These are phyloP conservation scores for Trichophyton equinum DNA, from an alignment of 2,329 filamentous ascomycete genomes.

Conservation along the genomic window DNA sequence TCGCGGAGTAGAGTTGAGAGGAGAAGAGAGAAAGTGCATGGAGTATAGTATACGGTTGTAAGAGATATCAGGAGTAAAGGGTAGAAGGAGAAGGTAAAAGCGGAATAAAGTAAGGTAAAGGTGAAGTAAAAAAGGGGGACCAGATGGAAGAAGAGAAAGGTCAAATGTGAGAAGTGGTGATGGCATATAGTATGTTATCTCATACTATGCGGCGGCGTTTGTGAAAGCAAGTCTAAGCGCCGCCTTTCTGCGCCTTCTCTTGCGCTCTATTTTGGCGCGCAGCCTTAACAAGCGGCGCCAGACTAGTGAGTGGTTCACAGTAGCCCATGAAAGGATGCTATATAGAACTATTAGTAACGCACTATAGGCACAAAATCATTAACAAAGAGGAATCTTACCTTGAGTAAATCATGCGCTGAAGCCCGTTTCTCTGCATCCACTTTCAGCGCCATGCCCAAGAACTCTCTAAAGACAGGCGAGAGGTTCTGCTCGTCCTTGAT, in stretches of 20 bases:
- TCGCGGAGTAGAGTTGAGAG: neutral
- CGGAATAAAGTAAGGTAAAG: too few species aligned
- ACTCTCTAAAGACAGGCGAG: constrained; percentile 74
- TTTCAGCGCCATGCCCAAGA: constrained; percentile 83
- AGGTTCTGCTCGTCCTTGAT: constrained; percentile 88
- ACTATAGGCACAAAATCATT: neutral
- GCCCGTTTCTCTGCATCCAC: constrained; percentile 95
- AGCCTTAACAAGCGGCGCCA: constrained; percentile 76
- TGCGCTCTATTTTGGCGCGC: constrained; percentile 74
- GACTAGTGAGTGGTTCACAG: constrained; percentile 60
- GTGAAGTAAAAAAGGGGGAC: neutral
- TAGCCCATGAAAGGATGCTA: constrained; percentile 71
- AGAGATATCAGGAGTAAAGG: neutral
- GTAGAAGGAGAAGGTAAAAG: neutral
- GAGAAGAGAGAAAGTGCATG: neutral
- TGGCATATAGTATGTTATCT: neutral
- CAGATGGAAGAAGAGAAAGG: neutral
- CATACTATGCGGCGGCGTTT: neutral
- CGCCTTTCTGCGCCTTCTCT: constrained; percentile 62
- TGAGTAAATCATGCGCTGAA: constrained; percentile 82
- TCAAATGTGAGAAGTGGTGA: neutral
- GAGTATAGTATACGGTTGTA: neutral
- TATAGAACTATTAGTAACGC: constrained; percentile 23
- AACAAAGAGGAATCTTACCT: constrained; percentile 47
- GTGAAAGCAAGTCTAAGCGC: constrained; percentile 16